phyloP scores from a whole-genome alignment of 2,329 filamentous ascomycete species.

The Ceratocystis smalleyi region DNA sequence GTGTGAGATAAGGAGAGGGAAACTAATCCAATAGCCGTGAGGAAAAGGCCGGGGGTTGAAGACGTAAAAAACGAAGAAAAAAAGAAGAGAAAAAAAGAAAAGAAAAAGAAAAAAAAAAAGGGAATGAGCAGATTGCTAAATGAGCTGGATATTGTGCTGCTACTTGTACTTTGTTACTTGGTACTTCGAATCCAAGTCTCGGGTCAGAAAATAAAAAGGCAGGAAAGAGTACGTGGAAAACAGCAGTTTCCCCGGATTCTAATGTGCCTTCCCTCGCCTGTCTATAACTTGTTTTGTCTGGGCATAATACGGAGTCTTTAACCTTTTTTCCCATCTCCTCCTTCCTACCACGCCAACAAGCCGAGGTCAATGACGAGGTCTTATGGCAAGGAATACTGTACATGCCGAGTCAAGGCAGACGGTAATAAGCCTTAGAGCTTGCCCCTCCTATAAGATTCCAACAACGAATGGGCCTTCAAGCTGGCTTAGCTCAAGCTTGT shows the following conservation, averaged over 20 bases:
- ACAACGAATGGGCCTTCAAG: background rate
- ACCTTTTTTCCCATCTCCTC: background rate
- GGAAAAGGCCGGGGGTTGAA: background rate
- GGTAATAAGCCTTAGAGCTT: background rate
- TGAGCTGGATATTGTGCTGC: too few species aligned
- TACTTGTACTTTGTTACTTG: too few species aligned
- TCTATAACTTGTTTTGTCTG: background rate
- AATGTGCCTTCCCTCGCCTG: background rate
- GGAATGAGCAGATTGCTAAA: background rate
- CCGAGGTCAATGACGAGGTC: slow-evolving; percentile 7
- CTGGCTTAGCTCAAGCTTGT: background rate
- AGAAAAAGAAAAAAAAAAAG: background rate
- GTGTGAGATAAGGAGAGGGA: background rate
- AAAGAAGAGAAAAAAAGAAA: background rate
- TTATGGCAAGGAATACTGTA: background rate
- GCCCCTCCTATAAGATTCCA: background rate
- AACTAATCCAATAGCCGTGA: background rate
- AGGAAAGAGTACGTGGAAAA: background rate
- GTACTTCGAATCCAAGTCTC: too few species aligned
- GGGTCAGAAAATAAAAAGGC: background rate
- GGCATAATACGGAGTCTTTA: background rate
- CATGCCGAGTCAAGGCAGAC: background rate
- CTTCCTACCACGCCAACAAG: background rate
- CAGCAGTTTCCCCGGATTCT: slow-evolving; percentile 6
- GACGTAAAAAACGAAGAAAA: background rate